phyloP scores from a whole-genome alignment of 148 eudicot species.

The Chenopodium album region DNA sequence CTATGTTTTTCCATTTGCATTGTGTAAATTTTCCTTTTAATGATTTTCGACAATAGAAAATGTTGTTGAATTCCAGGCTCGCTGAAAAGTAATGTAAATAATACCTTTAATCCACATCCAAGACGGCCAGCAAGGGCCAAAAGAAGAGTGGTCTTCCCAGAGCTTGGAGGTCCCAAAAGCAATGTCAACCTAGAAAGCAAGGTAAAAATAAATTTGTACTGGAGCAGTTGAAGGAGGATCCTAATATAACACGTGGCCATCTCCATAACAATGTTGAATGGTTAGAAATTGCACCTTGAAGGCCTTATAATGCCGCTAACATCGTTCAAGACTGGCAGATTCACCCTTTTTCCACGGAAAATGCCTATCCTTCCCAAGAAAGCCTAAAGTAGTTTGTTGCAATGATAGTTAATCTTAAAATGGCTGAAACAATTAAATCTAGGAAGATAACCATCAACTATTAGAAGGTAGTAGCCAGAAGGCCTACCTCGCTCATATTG shows the following conservation, averaged over 20 bases:
- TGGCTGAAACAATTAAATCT: conserved; percentile 4
- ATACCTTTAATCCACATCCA: conserved; percentile 65
- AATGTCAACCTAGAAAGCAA: conserved; percentile 60
- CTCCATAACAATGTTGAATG: neutral
- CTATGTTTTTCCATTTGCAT: neutral
- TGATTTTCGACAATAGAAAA: neutral
- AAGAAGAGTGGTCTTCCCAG: conserved; percentile 90
- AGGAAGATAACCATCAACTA: neutral
- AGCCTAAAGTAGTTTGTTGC: conserved; percentile 41
- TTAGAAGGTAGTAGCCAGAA: neutral
- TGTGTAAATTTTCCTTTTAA: neutral
- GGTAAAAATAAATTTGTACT: too few relatives aligned
- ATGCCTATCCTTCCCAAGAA: conserved; percentile 55
- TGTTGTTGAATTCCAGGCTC: neutral
- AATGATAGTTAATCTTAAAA: conserved; percentile 24
- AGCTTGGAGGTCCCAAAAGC: conserved; percentile 95
- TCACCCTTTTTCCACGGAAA: conserved; percentile 51
- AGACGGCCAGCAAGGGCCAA: conserved; percentile 91
- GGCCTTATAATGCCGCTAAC: conserved; percentile 80
- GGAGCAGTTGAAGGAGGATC: neutral
- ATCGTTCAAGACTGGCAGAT: conserved; percentile 62
- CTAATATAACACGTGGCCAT: neutral
- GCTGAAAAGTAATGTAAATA: neutral
- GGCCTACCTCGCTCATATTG: conserved; percentile 75
- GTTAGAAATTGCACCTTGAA: conserved; percentile 49